Percentiles rank a stretch among this genome's conserved stretches.
Conservation (phyloP, 371 early-diverging fungal species). For the Rhizoclosmatium hyalinum region DNA sequence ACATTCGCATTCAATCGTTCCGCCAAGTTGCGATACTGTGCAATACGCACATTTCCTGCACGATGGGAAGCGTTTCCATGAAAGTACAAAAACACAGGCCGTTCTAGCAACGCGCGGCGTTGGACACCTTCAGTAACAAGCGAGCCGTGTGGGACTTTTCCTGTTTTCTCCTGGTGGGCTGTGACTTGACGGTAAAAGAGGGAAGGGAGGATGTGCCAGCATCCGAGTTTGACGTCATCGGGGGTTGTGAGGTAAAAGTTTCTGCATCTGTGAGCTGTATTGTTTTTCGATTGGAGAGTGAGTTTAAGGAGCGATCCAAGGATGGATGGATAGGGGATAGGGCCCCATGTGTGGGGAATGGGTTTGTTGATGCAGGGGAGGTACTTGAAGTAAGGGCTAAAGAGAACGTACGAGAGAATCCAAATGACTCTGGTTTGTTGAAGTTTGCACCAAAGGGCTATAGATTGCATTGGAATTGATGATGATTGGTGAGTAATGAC, state of each 20-base stretch:
- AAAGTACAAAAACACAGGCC: constrained; percentile 52
- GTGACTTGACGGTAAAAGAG: constrained; percentile 29
- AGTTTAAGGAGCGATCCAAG: background rate
- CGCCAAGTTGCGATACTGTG: constrained; percentile 44
- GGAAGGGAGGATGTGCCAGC: constrained; percentile 40
- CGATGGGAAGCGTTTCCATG: constrained; percentile 61
- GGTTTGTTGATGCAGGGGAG: background rate
- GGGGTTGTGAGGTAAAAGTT: constrained; percentile 32
- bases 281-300: background rate
- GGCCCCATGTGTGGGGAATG: background rate
- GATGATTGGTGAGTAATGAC: background rate
- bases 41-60: constrained; percentile 43
- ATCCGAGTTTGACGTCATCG: constrained; percentile 30
- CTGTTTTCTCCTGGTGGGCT: background rate
- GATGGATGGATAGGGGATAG: background rate
- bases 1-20: constrained; percentile 39
- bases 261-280: constrained; percentile 30
- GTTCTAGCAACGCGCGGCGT: constrained; percentile 30
- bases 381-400: background rate
- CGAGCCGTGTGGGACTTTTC: background rate
- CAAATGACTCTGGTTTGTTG: constrained; percentile 36
- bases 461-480: constrained; percentile 1
- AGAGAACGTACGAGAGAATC: constrained; percentile 35
- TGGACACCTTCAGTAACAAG: constrained; percentile 20
- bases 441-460: constrained; percentile 37